Evolutionary conservation across 495 filamentous ascomycete genomes (phyloP).

Genomic region (Cairneyella variabilis): DNA sequence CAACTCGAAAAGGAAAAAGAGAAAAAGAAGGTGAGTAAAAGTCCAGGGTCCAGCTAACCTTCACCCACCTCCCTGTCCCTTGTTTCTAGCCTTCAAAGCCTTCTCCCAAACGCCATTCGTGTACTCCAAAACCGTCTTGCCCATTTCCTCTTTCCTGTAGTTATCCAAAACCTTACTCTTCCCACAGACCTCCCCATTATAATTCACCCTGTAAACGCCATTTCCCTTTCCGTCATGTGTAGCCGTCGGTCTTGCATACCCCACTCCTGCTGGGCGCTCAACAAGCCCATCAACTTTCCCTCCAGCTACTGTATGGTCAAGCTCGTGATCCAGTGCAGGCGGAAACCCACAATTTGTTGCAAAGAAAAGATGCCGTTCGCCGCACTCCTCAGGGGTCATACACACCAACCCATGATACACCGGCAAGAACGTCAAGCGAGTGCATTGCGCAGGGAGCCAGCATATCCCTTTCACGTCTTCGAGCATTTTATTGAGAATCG

Average conservation of each 20-base stretch:
- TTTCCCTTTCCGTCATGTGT: constrained; percentile 5
- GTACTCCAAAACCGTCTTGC: constrained; percentile 1
- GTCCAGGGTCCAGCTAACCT: too few relatives aligned
- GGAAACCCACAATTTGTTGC: constrained; percentile 3
- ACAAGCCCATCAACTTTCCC: not conserved
- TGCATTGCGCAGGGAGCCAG: constrained; percentile 8
- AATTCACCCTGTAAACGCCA: constrained; percentile 5
- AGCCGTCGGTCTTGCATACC: not conserved
- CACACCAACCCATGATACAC: not conserved
- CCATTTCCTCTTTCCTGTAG: constrained; percentile 1
- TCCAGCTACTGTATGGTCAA: too few relatives aligned
- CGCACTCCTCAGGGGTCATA: constrained; percentile 2
- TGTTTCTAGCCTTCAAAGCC: not conserved
- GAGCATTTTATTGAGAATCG: not conserved
- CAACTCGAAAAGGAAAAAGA: too few relatives aligned
- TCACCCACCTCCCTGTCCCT: too few relatives aligned
- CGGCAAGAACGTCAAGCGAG: not conserved
- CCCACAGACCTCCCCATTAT: not conserved
- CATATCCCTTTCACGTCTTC: not conserved
- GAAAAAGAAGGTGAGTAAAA: too few relatives aligned
- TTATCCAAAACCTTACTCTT: not conserved
- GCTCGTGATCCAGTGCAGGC: not conserved
- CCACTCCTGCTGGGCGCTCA: not conserved
- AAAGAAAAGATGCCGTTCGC: constrained; percentile 7
- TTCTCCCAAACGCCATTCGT: constrained; percentile 2